phyloP scores from a whole-genome alignment of 2,329 filamentous ascomycete species.

The Fonsecaea pedrosoi region DNA sequence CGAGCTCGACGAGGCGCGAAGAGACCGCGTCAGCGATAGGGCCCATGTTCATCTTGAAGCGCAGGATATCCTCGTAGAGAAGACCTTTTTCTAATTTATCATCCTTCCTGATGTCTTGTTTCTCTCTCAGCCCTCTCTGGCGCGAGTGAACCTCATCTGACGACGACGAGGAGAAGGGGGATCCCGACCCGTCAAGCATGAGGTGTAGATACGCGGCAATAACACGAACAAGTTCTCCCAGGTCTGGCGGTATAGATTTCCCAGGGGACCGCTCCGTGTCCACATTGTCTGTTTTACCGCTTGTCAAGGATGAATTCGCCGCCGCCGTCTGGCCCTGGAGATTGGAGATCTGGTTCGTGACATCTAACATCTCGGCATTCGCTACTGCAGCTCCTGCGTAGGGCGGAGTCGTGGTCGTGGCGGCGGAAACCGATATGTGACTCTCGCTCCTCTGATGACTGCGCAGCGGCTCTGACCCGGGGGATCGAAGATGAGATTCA shows the following conservation, averaged over 20 bases:
- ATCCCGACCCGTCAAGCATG: not conserved
- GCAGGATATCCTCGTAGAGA: conserved; percentile 19
- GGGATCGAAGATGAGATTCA: not conserved
- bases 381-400: not conserved
- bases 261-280: not conserved
- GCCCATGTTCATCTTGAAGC: conserved; percentile 24
- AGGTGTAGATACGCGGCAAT: conserved; percentile 27
- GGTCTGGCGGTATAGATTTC: not conserved
- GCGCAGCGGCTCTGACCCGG: not conserved
- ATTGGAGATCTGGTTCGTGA: not conserved
- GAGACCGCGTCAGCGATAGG: conserved; percentile 10
- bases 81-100: conserved; percentile 7
- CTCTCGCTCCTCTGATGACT: not conserved
- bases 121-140: too few species aligned
- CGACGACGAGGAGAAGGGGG: too few species aligned
- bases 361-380: not conserved
- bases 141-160: not conserved
- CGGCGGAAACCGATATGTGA: not conserved
- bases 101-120: not conserved
- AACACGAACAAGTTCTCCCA: conserved; percentile 27
- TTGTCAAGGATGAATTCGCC: not conserved
- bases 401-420: not conserved
- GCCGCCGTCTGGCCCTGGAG: not conserved
- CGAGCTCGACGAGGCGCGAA: conserved; percentile 17
- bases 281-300: not conserved